Evolutionary conservation across 495 filamentous ascomycete genomes (phyloP).

Genomic region (Hypoxylon subgilvum): DNA sequence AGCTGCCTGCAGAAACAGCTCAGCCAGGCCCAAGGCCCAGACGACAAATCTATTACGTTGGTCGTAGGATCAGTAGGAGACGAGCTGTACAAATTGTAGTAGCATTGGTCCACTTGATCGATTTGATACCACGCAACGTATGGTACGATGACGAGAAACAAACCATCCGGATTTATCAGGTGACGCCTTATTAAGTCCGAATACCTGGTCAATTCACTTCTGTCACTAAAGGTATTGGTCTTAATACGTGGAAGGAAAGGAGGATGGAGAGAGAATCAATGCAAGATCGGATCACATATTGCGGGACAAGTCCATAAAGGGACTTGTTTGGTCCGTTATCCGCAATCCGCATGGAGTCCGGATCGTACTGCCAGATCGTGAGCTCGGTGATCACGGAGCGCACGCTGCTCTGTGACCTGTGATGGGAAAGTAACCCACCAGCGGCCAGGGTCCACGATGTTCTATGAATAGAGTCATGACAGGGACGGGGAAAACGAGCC

Average conservation of each 20-base stretch:
- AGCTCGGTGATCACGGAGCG: constrained; percentile 18
- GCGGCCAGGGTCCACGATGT: constrained; percentile 18
- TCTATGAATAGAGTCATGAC: constrained; percentile 37
- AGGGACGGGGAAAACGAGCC: constrained; percentile 30
- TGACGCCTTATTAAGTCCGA: constrained; percentile 16
- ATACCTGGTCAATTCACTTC: constrained; percentile 14
- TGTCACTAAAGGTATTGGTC: no score
- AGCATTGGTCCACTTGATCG: constrained; percentile 20
- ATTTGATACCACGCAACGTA: constrained; percentile 22
- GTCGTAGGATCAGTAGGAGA: constrained; percentile 20
- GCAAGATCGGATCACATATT: no score
- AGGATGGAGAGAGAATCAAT: no score
- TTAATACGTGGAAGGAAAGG: no score
- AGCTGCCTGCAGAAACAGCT: constrained; percentile 23
- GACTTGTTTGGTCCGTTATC: no score
- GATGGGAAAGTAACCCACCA: constrained; percentile 12
- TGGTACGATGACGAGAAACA: constrained; percentile 12
- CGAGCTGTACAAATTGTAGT: no score
- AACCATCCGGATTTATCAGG: constrained; percentile 31
- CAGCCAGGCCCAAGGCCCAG: constrained; percentile 6
- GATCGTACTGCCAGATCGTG: neutral
- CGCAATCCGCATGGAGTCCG: no score
- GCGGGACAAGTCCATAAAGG: no score
- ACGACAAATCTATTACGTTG: constrained; percentile 4
- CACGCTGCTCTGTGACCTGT: constrained; percentile 29